phyloP scores from a whole-genome alignment of 2,329 filamentous ascomycete species.

The Aspergillus pseudoterreus region DNA sequence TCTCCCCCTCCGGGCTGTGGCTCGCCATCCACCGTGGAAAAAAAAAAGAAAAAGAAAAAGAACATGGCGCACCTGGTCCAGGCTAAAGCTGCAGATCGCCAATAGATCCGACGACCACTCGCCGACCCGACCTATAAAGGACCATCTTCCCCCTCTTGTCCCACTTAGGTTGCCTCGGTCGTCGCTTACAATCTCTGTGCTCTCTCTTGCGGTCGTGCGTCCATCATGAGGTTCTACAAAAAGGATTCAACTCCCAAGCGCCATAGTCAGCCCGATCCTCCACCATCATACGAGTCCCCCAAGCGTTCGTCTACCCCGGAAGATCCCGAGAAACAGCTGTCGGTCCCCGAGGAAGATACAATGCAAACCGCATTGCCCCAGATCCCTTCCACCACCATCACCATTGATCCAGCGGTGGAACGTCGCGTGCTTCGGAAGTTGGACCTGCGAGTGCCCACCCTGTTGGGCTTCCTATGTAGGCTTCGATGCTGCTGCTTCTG shows the following conservation, averaged over 20 bases:
- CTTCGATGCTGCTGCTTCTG: not conserved
- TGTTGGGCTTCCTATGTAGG: constrained; percentile 40
- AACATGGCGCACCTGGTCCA: too few species aligned
- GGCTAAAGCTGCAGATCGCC: too few species aligned
- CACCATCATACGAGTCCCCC: constrained; percentile 17
- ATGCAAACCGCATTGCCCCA: constrained; percentile 16
- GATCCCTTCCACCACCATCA: constrained; percentile 8
- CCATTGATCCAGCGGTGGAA: constrained; percentile 35
- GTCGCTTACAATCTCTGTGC: not conserved
- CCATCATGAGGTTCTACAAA: constrained; percentile 19
- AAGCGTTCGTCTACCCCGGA: constrained; percentile 18
- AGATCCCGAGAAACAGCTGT: constrained; percentile 28
- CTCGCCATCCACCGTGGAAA: too few species aligned
- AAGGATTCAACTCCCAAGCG: constrained; percentile 8
- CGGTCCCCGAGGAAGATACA: constrained; percentile 18
- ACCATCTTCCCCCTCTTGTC: not conserved
- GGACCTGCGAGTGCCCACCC: constrained; percentile 31
- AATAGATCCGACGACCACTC: too few species aligned
- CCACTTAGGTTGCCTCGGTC: too few species aligned
- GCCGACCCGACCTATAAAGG: constrained; percentile 8
- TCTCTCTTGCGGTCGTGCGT: not conserved
- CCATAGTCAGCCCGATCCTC: not conserved
- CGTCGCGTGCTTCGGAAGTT: constrained; percentile 34
- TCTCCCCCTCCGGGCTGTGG: too few species aligned
- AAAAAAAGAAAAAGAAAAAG: too few species aligned